phyloP scores from a whole-genome alignment of 495 filamentous ascomycete genomes.

The Aspergillus affinis region DNA sequence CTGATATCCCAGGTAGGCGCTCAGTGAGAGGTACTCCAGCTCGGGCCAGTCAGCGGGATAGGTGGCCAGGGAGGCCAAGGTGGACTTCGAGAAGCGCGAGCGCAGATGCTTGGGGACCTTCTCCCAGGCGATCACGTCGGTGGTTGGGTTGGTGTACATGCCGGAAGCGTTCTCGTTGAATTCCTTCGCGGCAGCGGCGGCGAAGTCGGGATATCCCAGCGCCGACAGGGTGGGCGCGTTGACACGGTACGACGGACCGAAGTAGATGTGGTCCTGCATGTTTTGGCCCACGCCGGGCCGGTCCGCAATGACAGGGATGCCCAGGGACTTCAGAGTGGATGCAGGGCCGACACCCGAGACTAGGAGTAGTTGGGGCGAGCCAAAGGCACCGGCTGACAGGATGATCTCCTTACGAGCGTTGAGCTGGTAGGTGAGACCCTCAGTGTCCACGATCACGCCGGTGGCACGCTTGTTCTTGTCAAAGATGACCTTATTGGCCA shows the following conservation, averaged over 20 bases:
- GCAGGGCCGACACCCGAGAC: conserved; percentile 29
- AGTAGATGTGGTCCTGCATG: conserved; percentile 39
- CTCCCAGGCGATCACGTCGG: conserved; percentile 38
- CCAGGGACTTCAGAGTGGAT: conserved; percentile 28
- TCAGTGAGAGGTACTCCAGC: conserved; percentile 44
- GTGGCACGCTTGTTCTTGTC: conserved; percentile 28
- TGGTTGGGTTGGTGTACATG: conserved; percentile 24
- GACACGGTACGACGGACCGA: conserved; percentile 19
- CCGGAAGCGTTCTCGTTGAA: conserved; percentile 12
- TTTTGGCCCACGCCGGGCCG: conserved; percentile 49
- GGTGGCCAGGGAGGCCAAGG: conserved; percentile 18
- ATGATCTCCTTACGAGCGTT: conserved; percentile 45
- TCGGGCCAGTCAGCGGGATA: conserved; percentile 54
- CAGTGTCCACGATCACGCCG: conserved; percentile 29
- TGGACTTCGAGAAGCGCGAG: conserved; percentile 14
- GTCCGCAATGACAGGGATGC: conserved; percentile 40
- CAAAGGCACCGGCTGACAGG: conserved; percentile 44
- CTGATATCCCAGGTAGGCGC: conserved; percentile 28
- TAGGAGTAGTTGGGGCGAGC: conserved; percentile 49
- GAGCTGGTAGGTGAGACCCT: conserved; percentile 28
- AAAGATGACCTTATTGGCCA: conserved; percentile 25
- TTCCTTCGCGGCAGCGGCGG: neutral
- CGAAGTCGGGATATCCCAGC: neutral
- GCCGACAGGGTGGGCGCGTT: conserved; percentile 16
- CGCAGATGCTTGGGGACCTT: conserved; percentile 30